These are phyloP conservation scores for Alternaria sp. DNA, from an alignment of 2,329 filamentous ascomycete species.

Conservation along the genomic window DNA sequence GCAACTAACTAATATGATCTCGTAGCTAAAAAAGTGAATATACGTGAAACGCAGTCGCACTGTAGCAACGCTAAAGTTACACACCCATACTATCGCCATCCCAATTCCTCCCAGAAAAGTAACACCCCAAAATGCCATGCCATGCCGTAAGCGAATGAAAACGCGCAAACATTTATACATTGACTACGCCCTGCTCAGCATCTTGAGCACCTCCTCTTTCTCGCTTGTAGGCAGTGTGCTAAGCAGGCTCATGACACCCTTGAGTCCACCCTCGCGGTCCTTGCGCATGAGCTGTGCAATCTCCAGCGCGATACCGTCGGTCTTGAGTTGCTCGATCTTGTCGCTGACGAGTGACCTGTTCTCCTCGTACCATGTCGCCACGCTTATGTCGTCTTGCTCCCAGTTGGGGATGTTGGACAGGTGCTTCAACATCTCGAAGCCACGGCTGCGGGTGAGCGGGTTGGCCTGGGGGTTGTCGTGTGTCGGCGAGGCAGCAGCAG, in stretches of 20 bases:
- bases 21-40: slow-evolving; percentile 10
- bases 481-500: slow-evolving; percentile 55
- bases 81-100: slow-evolving; percentile 9
- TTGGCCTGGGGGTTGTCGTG: slow-evolving; percentile 50
- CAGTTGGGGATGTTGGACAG: slow-evolving; percentile 85
- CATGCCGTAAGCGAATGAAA: slow-evolving; percentile 19
- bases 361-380: slow-evolving; percentile 95
- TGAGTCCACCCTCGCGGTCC: slow-evolving; percentile 75
- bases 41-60: slow-evolving; percentile 13
- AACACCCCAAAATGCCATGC: slow-evolving; percentile 18
- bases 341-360: slow-evolving; percentile 83
- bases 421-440: slow-evolving; percentile 78
- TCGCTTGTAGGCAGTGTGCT: slow-evolving; percentile 87
- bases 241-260: slow-evolving; percentile 85
- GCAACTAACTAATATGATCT: slow-evolving; percentile 8
- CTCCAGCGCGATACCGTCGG: slow-evolving; percentile 73
- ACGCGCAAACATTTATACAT: slow-evolving; percentile 6
- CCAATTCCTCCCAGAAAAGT: slow-evolving; percentile 7
- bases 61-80: slow-evolving; percentile 23
- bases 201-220: slow-evolving; percentile 80
- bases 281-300: slow-evolving; percentile 73
- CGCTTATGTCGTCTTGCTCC: slow-evolving; percentile 78
- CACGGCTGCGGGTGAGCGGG: slow-evolving; percentile 65
- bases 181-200: slow-evolving; percentile 54
- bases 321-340: slow-evolving; percentile 85